Percentiles rank a stretch among this genome's conserved stretches.
phyloP scores from a whole-genome alignment of 495 filamentous ascomycete genomes.

The Cairneyella variabilis region DNA sequence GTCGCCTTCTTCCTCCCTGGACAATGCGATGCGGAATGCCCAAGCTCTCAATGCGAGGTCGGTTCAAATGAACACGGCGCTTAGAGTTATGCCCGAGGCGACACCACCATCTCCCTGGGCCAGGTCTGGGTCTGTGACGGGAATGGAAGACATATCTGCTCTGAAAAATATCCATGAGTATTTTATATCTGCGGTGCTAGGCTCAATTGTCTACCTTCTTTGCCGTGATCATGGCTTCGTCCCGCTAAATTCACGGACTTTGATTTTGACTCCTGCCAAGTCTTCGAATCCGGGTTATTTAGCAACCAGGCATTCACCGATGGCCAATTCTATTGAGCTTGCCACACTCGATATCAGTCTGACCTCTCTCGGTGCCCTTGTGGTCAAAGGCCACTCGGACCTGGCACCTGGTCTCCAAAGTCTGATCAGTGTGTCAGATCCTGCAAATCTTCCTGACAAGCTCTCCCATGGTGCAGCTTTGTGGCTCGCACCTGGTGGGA shows the following conservation, averaged over 20 bases:
- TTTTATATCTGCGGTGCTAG: slow-evolving; percentile 27
- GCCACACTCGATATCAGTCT: slow-evolving; percentile 28
- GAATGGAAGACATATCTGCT: background rate
- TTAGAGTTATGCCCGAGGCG: slow-evolving; percentile 10
- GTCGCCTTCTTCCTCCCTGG: slow-evolving; percentile 41
- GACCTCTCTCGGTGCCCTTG: slow-evolving; percentile 24
- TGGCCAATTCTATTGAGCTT: slow-evolving; percentile 15
- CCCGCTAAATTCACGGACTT: slow-evolving; percentile 25
- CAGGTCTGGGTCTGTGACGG: slow-evolving; percentile 6
- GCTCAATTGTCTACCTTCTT: slow-evolving; percentile 23
- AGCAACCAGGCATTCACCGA: background rate
- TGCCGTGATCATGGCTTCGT: slow-evolving; percentile 23
- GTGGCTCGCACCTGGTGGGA: slow-evolving; percentile 49
- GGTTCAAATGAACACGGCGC: slow-evolving; percentile 11
- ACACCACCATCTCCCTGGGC: slow-evolving; percentile 15
- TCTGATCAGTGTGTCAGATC: slow-evolving; percentile 2
- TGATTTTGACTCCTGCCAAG: slow-evolving; percentile 17
- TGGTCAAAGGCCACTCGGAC: slow-evolving; percentile 24
- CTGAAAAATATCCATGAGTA: slow-evolving; percentile 24
- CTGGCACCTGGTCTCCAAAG: slow-evolving; percentile 17
- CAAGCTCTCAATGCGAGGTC: slow-evolving; percentile 28
- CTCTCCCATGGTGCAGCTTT: slow-evolving; percentile 24
- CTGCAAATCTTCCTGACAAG: background rate
- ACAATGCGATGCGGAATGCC: slow-evolving; percentile 32
- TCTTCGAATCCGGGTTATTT: background rate